Evolutionary conservation across 1,139 yeast species (phyloP).

Genomic region (Magnusiomyces suaveolens): DNA sequence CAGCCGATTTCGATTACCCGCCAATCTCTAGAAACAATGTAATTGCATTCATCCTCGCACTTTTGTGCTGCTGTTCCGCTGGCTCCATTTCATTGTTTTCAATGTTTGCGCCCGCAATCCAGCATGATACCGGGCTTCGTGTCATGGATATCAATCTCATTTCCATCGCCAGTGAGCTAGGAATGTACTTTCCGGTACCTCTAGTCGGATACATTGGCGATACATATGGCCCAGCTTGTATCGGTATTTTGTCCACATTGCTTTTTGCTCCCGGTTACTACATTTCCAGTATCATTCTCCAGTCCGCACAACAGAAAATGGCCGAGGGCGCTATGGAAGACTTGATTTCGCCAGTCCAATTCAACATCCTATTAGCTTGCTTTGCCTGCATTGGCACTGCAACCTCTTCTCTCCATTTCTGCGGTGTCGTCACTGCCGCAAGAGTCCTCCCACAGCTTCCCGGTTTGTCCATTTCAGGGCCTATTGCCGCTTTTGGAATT

Average conservation of each 20-base stretch:
- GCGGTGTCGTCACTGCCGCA: slow-evolving; percentile 75
- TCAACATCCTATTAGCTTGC: slow-evolving; percentile 21
- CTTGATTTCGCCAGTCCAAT: neutral
- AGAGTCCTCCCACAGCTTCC: slow-evolving; percentile 64
- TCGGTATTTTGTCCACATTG: slow-evolving; percentile 53
- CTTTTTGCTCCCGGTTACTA: slow-evolving; percentile 69
- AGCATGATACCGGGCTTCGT: slow-evolving; percentile 45
- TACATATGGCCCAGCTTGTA: slow-evolving; percentile 67
- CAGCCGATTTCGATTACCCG: neutral
- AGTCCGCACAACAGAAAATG: slow-evolving; percentile 10
- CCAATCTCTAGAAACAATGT: neutral
- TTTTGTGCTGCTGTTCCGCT: slow-evolving; percentile 50
- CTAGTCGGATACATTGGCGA: slow-evolving; percentile 77
- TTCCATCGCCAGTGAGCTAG: slow-evolving; percentile 66
- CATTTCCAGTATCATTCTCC: slow-evolving; percentile 35
- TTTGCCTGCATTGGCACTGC: slow-evolving; percentile 65
- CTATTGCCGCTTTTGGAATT: slow-evolving; percentile 79
- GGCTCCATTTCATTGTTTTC: slow-evolving; percentile 80
- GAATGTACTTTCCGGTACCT: slow-evolving; percentile 81
- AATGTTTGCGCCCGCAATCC: slow-evolving; percentile 64
- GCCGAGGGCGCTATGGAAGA: slow-evolving; percentile 2
- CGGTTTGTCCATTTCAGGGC: slow-evolving; percentile 76
- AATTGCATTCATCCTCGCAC: slow-evolving; percentile 17
- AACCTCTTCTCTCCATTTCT: slow-evolving; percentile 70
- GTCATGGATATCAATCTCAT: slow-evolving; percentile 69